Conservation (phyloP, 305 asterid species). For the Striga hermonthica region DNA sequence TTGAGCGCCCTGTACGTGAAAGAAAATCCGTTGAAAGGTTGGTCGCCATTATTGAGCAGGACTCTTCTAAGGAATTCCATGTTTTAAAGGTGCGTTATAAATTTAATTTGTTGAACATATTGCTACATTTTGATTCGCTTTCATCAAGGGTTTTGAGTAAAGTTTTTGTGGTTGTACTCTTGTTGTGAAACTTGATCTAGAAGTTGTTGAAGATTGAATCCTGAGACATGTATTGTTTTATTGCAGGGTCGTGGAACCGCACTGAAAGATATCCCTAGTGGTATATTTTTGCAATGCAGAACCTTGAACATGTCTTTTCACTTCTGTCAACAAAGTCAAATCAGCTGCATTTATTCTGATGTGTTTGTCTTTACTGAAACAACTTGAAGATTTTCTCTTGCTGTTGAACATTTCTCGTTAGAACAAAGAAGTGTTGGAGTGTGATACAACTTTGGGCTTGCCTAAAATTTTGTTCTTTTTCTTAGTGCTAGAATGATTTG, state of each 20-base stretch:
- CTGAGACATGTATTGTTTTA: conserved; percentile 25
- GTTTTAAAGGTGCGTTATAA: conserved; percentile 58
- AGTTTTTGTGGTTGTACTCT: conserved; percentile 11
- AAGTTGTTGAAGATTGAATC: conserved; percentile 22
- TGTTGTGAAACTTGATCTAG: background rate
- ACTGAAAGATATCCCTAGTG: conserved; percentile 80
- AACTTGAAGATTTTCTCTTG: background rate
- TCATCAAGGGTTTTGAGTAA: conserved; percentile 7
- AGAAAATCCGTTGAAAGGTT: conserved; percentile 83
- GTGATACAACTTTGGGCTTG: too few relatives aligned
- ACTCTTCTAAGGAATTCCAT: conserved; percentile 49
- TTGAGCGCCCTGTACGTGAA: conserved; percentile 80
- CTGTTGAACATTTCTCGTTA: background rate
- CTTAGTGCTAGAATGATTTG: background rate
- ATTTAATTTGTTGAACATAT: conserved; percentile 11
- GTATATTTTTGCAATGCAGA: conserved; percentile 34
- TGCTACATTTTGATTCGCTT: conserved; percentile 18
- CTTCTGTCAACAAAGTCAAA: background rate
- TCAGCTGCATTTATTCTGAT: too few relatives aligned
- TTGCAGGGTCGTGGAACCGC: conserved; percentile 91
- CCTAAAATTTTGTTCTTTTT: background rate
- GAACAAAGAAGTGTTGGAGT: background rate
- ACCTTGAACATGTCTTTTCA: conserved; percentile 6
- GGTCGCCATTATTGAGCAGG: conserved; percentile 70
- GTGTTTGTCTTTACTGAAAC: too few relatives aligned